Conservation (phyloP, 345 rosid genomes). For the Eucalyptus guilfoylei region DNA sequence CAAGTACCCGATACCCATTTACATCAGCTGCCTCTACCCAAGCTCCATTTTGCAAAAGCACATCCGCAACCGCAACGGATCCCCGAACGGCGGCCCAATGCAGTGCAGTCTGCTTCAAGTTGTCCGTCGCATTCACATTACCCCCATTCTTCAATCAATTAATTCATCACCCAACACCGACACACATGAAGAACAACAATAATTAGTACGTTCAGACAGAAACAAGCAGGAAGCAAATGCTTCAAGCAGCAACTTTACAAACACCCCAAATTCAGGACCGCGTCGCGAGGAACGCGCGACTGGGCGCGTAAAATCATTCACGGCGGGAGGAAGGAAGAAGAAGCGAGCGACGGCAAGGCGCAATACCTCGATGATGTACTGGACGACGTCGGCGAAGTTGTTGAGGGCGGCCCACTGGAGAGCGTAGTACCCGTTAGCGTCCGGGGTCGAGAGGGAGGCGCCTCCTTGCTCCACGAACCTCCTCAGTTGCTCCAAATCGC, state of each 20-base stretch:
- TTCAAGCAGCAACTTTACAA: background rate
- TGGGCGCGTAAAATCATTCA: background rate
- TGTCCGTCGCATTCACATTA: slow-evolving; percentile 60
- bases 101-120: slow-evolving; percentile 55
- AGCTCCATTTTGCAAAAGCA: slow-evolving; percentile 68
- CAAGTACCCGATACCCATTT: slow-evolving; percentile 60
- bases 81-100: slow-evolving; percentile 98
- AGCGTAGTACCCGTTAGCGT: slow-evolving; percentile 53
- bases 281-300: background rate
- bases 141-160: slow-evolving; percentile 53
- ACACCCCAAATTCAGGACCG: background rate
- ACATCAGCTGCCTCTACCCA: slow-evolving; percentile 61
- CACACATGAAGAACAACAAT: background rate
- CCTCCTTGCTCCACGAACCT: slow-evolving; percentile 60
- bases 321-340: background rate
- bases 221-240: background rate
- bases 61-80: slow-evolving; percentile 41
- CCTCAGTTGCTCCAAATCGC: slow-evolving; percentile 51
- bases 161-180: background rate
- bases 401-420: slow-evolving; percentile 91
- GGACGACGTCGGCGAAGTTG: slow-evolving; percentile 45
- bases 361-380: slow-evolving; percentile 59
- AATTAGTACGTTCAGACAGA: background rate
- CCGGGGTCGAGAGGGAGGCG: slow-evolving; percentile 58
- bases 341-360: background rate